Base-by-base conservation (phyloP, 495 filamentous ascomycete species). In the Penicillium coprophilum region DNA sequence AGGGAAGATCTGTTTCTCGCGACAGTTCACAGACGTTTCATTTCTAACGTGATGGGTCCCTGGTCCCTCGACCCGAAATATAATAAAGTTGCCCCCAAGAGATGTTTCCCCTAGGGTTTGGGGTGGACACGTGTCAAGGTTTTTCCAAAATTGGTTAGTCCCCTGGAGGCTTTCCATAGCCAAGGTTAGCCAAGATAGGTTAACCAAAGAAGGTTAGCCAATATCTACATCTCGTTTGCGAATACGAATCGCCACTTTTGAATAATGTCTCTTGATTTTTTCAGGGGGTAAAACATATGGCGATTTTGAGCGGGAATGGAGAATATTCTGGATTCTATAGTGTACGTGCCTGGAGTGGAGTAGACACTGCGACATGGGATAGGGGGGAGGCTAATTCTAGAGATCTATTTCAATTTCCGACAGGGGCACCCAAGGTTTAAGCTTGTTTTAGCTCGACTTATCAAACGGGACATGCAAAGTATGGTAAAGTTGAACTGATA, bases 361-460 rank as follows among this genome's bases (percentile, higher is more conserved):
- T 21, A 13, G 2, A 38, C 38, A 21, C 1, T 21, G 12, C 4
- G 7, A 12, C 27, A 47, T 52, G 12, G 30, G 51, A 54, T 28
- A 54, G 41, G 52, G 41, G 41, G 51, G 21, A 24, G 17, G 19
- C 17, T 27, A 50, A 20, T 40, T 34, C 23, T 12, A 46, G 36
- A 32, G 52, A 54, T 46, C 52, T 46, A 11, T 23, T 39, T 43
- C 49, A 53, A 60, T 53, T 47, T 60, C 43, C 40, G 53, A 51
- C 45, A 59, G 41, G 51, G 53, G 48, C 47, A 39, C 38, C 27
- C 23, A 51, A 57, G 36, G 53, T 60, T 60, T 57, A 60, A 57
- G 58, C 58, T 60, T 60, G 47, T 46, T 60, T 54, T 55, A 59
- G 46, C 57, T 47, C 57, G 27, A 17, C 20, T 38, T 54, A 38